Base-by-base conservation (phyloP, 2,329 filamentous ascomycete genomes). In the Colletotrichum trifolii region DNA sequence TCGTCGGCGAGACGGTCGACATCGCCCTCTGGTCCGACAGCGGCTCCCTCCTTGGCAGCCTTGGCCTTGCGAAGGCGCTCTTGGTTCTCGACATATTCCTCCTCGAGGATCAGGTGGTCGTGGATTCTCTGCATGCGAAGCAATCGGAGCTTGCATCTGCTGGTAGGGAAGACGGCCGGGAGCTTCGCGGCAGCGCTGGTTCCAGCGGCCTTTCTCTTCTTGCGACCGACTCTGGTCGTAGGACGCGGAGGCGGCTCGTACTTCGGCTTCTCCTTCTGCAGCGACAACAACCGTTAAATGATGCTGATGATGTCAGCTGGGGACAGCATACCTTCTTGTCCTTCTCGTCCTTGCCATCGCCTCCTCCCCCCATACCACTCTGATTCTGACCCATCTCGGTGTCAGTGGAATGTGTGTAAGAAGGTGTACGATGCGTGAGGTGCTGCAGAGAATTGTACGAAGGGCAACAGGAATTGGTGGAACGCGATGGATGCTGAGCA, bases 41-140 rank as follows among this genome's bases (percentile, higher is more conserved):
- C 88, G 34, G 83, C 86, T 60, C 87, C 89, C 71, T 91, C 90
- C 75, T 92, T 91, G 60, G 88, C 91, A 1, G 89, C 87, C 85
- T 97, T 97, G 69, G 94, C 91, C 80, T 97, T 97, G 73, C 96
- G 90, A 73, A 97, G 84, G 49, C 93, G 92, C 81, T 99, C 96
- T 81, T 99, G 96, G 79, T 99, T 99, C 84, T 98, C 95, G 68
- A 99, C 96, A 71, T 97, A 99, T 81, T 99, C 96, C 77, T 99
- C 96, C 78, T 99, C 96, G 36, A 99, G 88, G 68, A 99, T 84
- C 67, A 99, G 86, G 76, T 99, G 96, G 77, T 99, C 96, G 83
- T 99, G 96, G 73, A 98, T 94, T 75, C 96, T 91, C 83, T 99
- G 96, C 96, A 99, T 97, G 73, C 96, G 93, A 66, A 99, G 88